These are phyloP conservation scores for Ceratocystis variospora DNA, from an alignment of 2,329 filamentous ascomycete genomes.

Conservation along the genomic window DNA sequence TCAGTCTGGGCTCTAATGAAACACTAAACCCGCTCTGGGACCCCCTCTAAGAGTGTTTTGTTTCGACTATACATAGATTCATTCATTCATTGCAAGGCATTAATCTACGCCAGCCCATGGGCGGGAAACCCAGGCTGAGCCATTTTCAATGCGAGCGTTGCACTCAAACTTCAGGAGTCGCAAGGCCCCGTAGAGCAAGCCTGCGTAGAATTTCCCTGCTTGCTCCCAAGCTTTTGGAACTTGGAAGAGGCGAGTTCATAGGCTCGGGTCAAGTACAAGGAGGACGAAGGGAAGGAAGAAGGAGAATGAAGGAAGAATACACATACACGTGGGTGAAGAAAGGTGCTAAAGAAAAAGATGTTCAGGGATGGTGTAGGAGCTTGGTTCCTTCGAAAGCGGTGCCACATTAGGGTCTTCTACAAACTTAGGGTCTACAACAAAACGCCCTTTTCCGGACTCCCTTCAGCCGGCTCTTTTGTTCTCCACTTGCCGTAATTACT, in stretches of 20 bases:
- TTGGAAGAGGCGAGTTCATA: not conserved
- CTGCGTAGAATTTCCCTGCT: not conserved
- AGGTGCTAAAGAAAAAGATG: not conserved
- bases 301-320: not conserved
- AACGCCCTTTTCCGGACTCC: not conserved
- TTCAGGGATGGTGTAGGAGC: too few relatives aligned
- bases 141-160: not conserved
- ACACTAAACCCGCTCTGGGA: not conserved
- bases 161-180: not conserved
- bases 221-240: not conserved
- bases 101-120: not conserved
- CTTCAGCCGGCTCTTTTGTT: not conserved
- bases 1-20: not conserved
- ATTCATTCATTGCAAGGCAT: not conserved
- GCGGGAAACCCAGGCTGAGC: not conserved
- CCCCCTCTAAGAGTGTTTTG: not conserved
- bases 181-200: not conserved
- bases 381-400: too few relatives aligned
- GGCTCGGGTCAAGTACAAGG: not conserved
- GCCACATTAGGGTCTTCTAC: not conserved
- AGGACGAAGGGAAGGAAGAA: not conserved
- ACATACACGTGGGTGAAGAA: not conserved
- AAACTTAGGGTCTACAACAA: not conserved
- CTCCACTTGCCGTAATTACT: not conserved
- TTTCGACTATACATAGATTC: constrained; percentile 3